These are phyloP conservation scores for Trypethelium eluteriae DNA, from an alignment of 495 filamentous ascomycete species.

Conservation along the genomic window DNA sequence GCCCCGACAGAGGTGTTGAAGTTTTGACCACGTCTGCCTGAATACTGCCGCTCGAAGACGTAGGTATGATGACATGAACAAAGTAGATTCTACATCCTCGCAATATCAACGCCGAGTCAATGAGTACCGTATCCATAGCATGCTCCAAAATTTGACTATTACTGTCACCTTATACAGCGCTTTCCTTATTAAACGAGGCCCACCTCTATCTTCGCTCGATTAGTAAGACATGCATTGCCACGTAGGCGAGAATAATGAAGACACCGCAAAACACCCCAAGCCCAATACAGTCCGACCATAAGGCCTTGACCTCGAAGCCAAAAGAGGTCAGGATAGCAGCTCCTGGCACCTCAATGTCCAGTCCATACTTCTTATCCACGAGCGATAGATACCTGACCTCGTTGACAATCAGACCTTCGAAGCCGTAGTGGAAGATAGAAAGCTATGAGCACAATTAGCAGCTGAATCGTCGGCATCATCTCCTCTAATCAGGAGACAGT, in stretches of 20 bases:
- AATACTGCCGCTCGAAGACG: background rate
- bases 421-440: constrained; percentile 99
- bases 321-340: constrained; percentile 90
- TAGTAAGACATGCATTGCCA: constrained; percentile 85
- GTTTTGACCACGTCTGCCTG: background rate
- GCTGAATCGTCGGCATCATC: constrained; percentile 21
- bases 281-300: constrained; percentile 79
- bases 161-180: background rate
- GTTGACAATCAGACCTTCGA: constrained; percentile 94
- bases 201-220: constrained; percentile 71
- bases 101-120: background rate
- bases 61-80: background rate
- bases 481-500: background rate
- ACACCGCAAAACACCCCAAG: constrained; percentile 71
- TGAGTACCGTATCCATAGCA: background rate
- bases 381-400: constrained; percentile 88
- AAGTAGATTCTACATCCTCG: background rate
- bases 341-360: constrained; percentile 93
- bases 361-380: constrained; percentile 82
- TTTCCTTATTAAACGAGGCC: background rate
- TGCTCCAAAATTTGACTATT: background rate
- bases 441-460: constrained; percentile 42
- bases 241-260: constrained; percentile 84
- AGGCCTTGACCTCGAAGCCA: constrained; percentile 74
- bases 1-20: background rate